phyloP scores from a whole-genome alignment of 1,284 basidiomycete species.

The Cerioporus squamosus region DNA sequence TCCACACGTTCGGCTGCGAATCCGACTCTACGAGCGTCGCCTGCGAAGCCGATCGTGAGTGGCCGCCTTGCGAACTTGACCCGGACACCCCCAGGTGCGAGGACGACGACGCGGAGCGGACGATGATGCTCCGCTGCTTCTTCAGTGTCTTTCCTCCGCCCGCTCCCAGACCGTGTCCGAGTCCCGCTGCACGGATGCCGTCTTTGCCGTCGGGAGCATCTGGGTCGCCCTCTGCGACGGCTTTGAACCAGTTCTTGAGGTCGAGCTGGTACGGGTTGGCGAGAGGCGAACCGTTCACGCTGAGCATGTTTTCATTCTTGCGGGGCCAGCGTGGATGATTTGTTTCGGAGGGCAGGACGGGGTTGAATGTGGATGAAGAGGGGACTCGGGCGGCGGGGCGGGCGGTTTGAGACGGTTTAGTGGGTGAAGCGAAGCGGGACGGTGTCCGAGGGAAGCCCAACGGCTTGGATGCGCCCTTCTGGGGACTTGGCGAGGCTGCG shows the following conservation, averaged over 20 bases:
- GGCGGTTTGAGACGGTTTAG: slow-evolving; percentile 28
- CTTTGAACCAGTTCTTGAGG: slow-evolving; percentile 38
- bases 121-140: slow-evolving; percentile 63
- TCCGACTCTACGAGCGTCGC: slow-evolving; percentile 42
- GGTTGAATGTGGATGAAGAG: slow-evolving; percentile 74
- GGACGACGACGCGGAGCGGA: slow-evolving; percentile 61
- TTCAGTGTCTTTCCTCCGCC: slow-evolving; percentile 40
- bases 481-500: slow-evolving; percentile 55
- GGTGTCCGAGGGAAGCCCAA: slow-evolving; percentile 33
- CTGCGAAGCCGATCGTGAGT: slow-evolving; percentile 56
- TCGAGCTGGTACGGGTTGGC: slow-evolving; percentile 73
- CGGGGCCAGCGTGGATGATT: slow-evolving; percentile 64
- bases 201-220: slow-evolving; percentile 7
- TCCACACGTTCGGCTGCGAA: slow-evolving; percentile 40
- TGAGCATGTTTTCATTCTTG: slow-evolving; percentile 73
- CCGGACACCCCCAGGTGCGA: slow-evolving; percentile 16
- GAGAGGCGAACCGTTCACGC: slow-evolving; percentile 76
- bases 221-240: slow-evolving; percentile 31
- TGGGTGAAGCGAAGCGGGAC: slow-evolving; percentile 54
- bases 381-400: slow-evolving; percentile 48
- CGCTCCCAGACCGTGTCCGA: background rate
- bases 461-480: slow-evolving; percentile 44
- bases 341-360: slow-evolving; percentile 64
- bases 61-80: slow-evolving; percentile 23
- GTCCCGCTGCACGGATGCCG: background rate